A percentile compares a stretch with the other conserved stretches of the same genome.
These are phyloP conservation scores for Ophiocordyceps polyrhachis-furcata DNA, from an alignment of 2,329 filamentous ascomycete genomes.

Conservation along the genomic window DNA sequence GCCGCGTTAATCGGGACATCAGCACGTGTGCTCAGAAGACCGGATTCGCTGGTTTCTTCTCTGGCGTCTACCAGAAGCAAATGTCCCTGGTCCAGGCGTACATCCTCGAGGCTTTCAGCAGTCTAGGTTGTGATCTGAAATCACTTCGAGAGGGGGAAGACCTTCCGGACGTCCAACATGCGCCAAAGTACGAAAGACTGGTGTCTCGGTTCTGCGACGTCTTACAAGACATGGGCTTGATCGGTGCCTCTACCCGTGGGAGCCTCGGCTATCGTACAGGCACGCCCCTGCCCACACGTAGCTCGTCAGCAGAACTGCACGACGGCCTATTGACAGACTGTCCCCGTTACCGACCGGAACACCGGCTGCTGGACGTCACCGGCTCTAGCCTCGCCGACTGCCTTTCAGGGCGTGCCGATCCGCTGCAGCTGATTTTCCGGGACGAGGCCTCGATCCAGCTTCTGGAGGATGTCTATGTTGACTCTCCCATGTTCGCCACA, in stretches of 20 bases:
- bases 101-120: background rate
- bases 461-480: constrained; percentile 18
- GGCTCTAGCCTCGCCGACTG: constrained; percentile 18
- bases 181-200: background rate
- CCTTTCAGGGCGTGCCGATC: constrained; percentile 17
- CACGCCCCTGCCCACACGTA: background rate
- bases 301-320: background rate
- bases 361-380: background rate
- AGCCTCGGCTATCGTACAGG: background rate
- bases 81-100: background rate
- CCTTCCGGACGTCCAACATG: background rate
- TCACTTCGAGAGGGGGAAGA: background rate
- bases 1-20: background rate
- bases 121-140: background rate
- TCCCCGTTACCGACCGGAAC: background rate
- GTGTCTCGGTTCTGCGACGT: background rate
- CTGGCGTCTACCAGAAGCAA: background rate
- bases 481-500: constrained; percentile 9
- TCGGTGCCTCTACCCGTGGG: background rate
- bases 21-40: background rate
- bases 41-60: background rate
- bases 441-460: constrained; percentile 8
- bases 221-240: background rate
- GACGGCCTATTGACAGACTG: background rate
- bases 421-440: constrained; percentile 19